Evolutionary conservation across 179 eudicot genomes (phyloP).

Genomic region (Amaranthus tricolor): DNA sequence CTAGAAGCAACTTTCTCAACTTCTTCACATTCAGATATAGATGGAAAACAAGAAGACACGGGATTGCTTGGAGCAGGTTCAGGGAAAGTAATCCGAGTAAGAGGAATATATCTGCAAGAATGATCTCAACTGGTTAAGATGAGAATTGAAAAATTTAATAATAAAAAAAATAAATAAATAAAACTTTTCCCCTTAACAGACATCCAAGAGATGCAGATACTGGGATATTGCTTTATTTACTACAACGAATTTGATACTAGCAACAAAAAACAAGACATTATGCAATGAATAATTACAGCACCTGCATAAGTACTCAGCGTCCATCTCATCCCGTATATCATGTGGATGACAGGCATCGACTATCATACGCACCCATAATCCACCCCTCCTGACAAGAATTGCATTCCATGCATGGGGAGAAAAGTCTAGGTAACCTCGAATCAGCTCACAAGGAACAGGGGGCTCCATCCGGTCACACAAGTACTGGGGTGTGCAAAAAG

Average conservation of each 20-base stretch:
- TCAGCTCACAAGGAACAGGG: constrained; percentile 90
- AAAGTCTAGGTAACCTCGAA: constrained; percentile 90
- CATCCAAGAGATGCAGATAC: background rate
- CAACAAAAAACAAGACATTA: background rate
- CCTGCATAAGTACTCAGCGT: constrained; percentile 89
- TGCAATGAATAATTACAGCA: constrained; percentile 16
- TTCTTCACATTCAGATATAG: constrained; percentile 64
- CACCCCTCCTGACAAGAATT: constrained; percentile 59
- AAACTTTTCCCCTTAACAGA: constrained; percentile 8
- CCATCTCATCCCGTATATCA: constrained; percentile 84
- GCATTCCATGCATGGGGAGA: constrained; percentile 97
- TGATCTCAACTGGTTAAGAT: constrained; percentile 16
- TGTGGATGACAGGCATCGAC: constrained; percentile 94
- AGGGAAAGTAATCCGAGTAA: constrained; percentile 52
- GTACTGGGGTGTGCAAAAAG: constrained; percentile 45
- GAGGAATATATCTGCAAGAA: constrained; percentile 74
- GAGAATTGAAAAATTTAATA: background rate
- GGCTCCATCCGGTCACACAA: constrained; percentile 93
- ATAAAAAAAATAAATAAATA: background rate
- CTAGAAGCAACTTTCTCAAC: constrained; percentile 55
- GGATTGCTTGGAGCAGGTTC: constrained; percentile 26
- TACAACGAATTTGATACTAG: background rate
- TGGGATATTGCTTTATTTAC: background rate
- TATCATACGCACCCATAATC: constrained; percentile 76
- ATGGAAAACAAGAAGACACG: constrained; percentile 52